Conservation (phyloP, 2,329 filamentous ascomycete species). For the Scorias spongiosa region DNA sequence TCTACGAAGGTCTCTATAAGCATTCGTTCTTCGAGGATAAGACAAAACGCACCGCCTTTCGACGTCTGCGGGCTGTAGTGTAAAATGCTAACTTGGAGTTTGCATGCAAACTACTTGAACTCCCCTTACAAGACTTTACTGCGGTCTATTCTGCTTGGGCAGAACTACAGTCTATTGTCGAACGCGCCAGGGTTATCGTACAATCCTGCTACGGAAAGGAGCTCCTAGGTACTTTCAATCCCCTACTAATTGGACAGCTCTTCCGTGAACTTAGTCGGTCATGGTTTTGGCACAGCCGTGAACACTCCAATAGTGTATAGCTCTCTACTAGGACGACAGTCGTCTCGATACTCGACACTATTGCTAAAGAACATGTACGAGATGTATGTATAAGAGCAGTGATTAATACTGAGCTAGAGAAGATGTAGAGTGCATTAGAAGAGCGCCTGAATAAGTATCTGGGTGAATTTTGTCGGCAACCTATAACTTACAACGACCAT, state of each 20-base stretch:
- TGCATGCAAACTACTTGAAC: not conserved
- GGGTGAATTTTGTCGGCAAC: not conserved
- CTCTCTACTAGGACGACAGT: slow-evolving; percentile 1
- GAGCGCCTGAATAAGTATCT: not conserved
- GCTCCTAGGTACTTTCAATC: slow-evolving; percentile 44
- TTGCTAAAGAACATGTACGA: not conserved
- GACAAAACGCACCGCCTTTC: not conserved
- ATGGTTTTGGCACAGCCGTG: slow-evolving; percentile 30
- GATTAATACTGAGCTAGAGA: not conserved
- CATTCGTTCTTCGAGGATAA: not conserved
- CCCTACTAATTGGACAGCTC: slow-evolving; percentile 40
- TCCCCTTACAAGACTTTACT: not conserved
- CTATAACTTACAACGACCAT: slow-evolving; percentile 4
- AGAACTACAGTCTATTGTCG: not conserved
- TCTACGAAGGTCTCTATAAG: not conserved
- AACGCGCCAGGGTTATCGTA: not conserved
- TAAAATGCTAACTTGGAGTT: not conserved
- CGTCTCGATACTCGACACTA: not conserved
- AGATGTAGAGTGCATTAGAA: not conserved
- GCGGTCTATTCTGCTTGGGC: not conserved
- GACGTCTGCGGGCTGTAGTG: not conserved
- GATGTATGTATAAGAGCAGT: not conserved
- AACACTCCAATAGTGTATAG: slow-evolving; percentile 15
- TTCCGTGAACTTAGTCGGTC: slow-evolving; percentile 43
- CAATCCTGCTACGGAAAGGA: slow-evolving; percentile 31